Percentiles rank a stretch among this genome's conserved stretches.
Conservation (phyloP, 768 basidiomycete species). For the Mycena metata region DNA sequence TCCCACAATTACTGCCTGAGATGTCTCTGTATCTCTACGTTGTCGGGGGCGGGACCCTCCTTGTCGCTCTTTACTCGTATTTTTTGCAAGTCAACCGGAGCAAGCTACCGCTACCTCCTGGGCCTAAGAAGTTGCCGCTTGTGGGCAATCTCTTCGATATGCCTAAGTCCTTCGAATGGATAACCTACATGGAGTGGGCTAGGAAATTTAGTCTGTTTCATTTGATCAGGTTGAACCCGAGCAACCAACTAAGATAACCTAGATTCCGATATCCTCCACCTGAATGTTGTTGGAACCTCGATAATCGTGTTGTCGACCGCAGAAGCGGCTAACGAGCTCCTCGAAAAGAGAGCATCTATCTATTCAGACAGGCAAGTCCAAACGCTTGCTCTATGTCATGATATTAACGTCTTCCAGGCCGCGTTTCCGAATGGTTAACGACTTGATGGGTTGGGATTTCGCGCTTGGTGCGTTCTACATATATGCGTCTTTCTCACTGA, state of each 20-base stretch:
- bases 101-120: conserved; percentile 32
- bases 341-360: conserved; percentile 57
- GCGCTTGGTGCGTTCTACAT: conserved; percentile 37
- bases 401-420: conserved; percentile 39
- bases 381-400: neutral
- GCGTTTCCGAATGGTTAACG: conserved; percentile 46
- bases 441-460: conserved; percentile 56
- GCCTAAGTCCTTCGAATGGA: conserved; percentile 30
- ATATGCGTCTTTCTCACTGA: too few relatives aligned
- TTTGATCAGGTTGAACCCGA: neutral
- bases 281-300: conserved; percentile 46
- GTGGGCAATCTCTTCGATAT: conserved; percentile 35
- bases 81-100: conserved; percentile 2
- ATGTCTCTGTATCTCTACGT: conserved; percentile 1
- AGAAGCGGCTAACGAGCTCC: conserved; percentile 53
- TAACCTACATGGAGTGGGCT: conserved; percentile 30
- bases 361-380: conserved; percentile 55
- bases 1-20: neutral
- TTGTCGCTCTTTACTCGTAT: conserved; percentile 18
- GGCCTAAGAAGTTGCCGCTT: conserved; percentile 32
- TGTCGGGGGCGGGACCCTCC: conserved; percentile 5
- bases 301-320: conserved; percentile 55
- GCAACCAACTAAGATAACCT: neutral
- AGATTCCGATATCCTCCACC: conserved; percentile 51
- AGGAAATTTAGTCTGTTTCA: conserved; percentile 29